Evolutionary conservation across 1,139 yeast genomes (phyloP).

Genomic region (Saccharomyces hybrid): DNA sequence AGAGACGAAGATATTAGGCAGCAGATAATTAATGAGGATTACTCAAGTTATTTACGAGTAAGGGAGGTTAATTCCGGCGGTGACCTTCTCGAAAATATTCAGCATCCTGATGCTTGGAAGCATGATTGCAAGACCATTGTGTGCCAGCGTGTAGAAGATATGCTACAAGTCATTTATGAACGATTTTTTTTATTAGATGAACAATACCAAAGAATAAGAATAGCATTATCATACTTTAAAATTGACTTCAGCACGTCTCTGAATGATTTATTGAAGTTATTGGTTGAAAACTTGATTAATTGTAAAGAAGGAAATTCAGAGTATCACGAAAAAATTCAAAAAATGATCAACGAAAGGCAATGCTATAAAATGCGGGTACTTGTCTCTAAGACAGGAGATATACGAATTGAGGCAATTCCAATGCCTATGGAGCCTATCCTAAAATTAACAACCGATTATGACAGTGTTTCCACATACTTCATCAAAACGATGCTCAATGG

Average conservation of each 20-base stretch:
- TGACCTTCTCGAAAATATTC: conserved; percentile 17
- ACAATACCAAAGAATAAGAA: conserved; percentile 54
- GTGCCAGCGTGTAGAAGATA: conserved; percentile 8
- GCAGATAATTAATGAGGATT: not conserved
- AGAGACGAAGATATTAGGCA: not conserved
- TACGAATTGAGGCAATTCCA: conserved; percentile 40
- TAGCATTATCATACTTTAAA: conserved; percentile 47
- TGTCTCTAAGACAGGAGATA: conserved; percentile 39
- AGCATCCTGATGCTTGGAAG: conserved; percentile 4
- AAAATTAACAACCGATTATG: not conserved
- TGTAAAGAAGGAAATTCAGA: conserved; percentile 19
- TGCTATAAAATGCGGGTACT: conserved; percentile 58
- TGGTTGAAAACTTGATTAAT: conserved; percentile 30
- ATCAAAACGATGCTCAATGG: conserved; percentile 21
- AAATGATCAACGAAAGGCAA: conserved; percentile 16
- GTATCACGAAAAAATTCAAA: conserved; percentile 13
- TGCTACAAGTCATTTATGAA: conserved; percentile 15
- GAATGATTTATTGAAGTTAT: conserved; percentile 37
- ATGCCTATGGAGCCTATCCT: conserved; percentile 19
- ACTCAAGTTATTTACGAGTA: not conserved
- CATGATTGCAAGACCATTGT: not conserved
- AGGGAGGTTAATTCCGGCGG: not conserved
- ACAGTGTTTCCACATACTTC: conserved; percentile 11
- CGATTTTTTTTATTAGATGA: conserved; percentile 56
- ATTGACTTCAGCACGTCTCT: conserved; percentile 41